These are phyloP conservation scores for Curvularia spicifera DNA, from an alignment of 2,329 filamentous ascomycete genomes.

Conservation along the genomic window DNA sequence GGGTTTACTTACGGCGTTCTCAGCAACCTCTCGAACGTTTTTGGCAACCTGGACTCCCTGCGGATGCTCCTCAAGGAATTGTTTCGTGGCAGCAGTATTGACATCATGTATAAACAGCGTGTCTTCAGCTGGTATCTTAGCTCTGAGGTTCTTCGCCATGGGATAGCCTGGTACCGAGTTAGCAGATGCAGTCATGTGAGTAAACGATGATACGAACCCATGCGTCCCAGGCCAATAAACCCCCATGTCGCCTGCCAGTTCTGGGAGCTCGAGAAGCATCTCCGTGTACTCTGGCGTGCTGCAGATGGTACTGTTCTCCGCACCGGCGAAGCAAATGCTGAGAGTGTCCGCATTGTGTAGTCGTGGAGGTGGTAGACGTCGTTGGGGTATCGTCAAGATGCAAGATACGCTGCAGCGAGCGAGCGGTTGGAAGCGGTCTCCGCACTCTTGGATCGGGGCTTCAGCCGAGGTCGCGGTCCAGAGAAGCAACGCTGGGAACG, in stretches of 20 bases:
- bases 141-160: conserved; percentile 74
- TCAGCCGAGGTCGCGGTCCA: conserved; percentile 45
- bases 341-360: conserved; percentile 39
- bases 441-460: conserved; percentile 31
- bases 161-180: conserved; percentile 62
- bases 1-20: conserved; percentile 66
- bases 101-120: conserved; percentile 70
- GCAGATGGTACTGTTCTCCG: conserved; percentile 28
- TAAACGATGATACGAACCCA: conserved; percentile 50
- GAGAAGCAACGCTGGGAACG: conserved; percentile 15
- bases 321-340: conserved; percentile 39
- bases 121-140: conserved; percentile 69
- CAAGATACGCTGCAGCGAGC: conserved; percentile 25
- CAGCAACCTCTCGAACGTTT: conserved; percentile 67
- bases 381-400: conserved; percentile 25
- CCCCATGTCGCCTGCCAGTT: conserved; percentile 55
- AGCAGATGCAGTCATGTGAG: conserved; percentile 34
- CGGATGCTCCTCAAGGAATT: conserved; percentile 64
- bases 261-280: conserved; percentile 54
- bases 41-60: conserved; percentile 62
- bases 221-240: conserved; percentile 59
- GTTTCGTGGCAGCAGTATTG: conserved; percentile 62
- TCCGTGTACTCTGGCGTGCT: conserved; percentile 35
- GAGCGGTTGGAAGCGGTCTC: conserved; percentile 42
- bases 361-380: conserved; percentile 21